phyloP scores from a whole-genome alignment of 202 grass and related monocot genomes.

The Musa balbisiana region DNA sequence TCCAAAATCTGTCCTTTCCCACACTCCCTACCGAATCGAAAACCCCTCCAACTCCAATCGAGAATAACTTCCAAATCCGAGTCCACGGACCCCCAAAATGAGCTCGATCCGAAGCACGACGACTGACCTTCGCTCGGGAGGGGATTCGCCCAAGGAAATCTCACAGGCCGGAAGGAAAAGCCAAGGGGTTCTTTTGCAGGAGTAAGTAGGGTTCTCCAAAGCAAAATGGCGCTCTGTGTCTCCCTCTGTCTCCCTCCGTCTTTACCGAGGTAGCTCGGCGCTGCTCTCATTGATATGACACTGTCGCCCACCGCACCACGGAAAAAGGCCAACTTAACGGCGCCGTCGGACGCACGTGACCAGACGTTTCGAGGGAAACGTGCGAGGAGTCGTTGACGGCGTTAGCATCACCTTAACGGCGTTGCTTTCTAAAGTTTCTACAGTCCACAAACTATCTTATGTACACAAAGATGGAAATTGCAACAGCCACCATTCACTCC shows the following conservation, averaged over 20 bases:
- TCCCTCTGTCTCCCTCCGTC: neutral
- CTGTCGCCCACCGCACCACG: neutral
- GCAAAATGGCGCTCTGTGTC: neutral
- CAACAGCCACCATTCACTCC: too few species aligned
- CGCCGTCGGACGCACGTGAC: neutral
- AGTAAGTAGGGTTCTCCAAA: neutral
- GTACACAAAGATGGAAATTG: too few species aligned
- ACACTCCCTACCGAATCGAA: neutral
- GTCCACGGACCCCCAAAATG: neutral
- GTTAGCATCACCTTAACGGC: neutral
- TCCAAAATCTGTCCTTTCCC: neutral
- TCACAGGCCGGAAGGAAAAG: neutral
- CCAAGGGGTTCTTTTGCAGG: neutral
- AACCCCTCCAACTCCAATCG: neutral
- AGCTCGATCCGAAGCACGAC: neutral
- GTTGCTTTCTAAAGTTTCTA: neutral
- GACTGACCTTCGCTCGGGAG: neutral
- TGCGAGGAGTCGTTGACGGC: neutral
- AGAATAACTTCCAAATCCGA: neutral
- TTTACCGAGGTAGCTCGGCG: neutral
- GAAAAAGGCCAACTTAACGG: neutral
- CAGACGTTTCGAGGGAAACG: too few species aligned
- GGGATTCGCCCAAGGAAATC: neutral
- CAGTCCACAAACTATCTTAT: neutral
- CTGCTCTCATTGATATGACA: neutral